phyloP scores from a whole-genome alignment of 352 stramenopile species.

The Phytophthora vignae region DNA sequence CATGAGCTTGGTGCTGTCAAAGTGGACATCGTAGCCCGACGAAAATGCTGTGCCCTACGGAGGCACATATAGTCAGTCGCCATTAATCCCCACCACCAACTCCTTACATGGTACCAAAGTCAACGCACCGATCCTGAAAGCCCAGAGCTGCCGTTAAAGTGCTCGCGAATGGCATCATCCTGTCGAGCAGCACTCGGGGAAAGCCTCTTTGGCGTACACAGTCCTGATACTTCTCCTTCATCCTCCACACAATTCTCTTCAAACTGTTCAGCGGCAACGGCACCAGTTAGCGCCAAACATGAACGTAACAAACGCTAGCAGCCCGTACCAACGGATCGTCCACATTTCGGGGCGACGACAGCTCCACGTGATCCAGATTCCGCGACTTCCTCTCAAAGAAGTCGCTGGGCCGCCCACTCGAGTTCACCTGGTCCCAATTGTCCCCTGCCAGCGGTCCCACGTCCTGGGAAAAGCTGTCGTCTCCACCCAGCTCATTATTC shows the following conservation, averaged over 20 bases:
- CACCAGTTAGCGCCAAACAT: not conserved
- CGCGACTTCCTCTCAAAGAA: constrained; percentile 82
- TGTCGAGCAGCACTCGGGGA: constrained; percentile 27
- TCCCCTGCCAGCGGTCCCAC: constrained; percentile 22
- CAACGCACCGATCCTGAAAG: constrained; percentile 44
- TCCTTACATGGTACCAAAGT: not conserved
- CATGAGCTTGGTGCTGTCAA: constrained; percentile 54
- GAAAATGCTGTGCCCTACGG: constrained; percentile 61
- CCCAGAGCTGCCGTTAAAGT: constrained; percentile 30
- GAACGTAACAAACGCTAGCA: not conserved
- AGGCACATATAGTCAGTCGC: not conserved
- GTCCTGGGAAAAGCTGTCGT: constrained; percentile 58
- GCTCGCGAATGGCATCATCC: constrained; percentile 29
- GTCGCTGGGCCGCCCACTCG: constrained; percentile 57
- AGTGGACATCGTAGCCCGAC: constrained; percentile 74
- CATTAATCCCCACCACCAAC: not conserved
- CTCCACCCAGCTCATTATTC: constrained; percentile 52
- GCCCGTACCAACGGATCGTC: constrained; percentile 27
- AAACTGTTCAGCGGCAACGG: constrained; percentile 25
- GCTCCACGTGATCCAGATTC: constrained; percentile 75
- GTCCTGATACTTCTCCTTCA: constrained; percentile 1
- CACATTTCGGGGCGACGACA: constrained; percentile 52
- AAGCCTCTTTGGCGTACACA: constrained; percentile 18
- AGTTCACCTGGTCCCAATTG: constrained; percentile 44
- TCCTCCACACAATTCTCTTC: constrained; percentile 4